phyloP scores from a whole-genome alignment of 257 asterid species.

The Petrea volubilis region DNA sequence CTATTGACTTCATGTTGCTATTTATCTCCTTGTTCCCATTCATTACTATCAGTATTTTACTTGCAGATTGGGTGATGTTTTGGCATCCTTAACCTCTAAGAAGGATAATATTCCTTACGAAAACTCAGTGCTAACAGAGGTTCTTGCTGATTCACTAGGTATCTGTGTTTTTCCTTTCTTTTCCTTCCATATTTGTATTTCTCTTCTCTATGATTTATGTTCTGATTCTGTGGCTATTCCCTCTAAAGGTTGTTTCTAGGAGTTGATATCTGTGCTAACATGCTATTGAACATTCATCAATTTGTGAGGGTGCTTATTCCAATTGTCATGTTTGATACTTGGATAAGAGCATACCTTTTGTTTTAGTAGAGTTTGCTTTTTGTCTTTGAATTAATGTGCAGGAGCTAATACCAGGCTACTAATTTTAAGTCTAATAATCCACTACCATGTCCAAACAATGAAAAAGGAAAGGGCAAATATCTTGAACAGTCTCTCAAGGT shows the following conservation, averaged over 20 bases:
- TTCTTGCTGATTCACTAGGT: conserved; percentile 94
- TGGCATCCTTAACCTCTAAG: conserved; percentile 81
- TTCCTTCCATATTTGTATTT: neutral
- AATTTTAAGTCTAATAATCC: neutral
- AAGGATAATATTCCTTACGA: conserved; percentile 78
- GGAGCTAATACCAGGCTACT: conserved; percentile 2
- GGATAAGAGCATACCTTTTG: neutral
- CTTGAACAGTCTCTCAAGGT: too few relatives aligned
- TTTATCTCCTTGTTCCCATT: conserved; percentile 21
- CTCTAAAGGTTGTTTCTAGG: neutral
- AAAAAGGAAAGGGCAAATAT: too few relatives aligned
- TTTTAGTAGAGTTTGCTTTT: neutral
- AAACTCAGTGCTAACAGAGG: conserved; percentile 79
- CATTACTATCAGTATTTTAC: conserved; percentile 27
- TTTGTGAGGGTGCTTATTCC: conserved; percentile 12
- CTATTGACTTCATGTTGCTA: conserved; percentile 15
- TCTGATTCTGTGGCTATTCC: conserved; percentile 4
- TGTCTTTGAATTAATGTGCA: neutral
- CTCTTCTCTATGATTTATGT: conserved; percentile 4
- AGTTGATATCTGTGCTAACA: conserved; percentile 1
- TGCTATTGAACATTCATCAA: conserved; percentile 8
- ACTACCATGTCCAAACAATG: too few relatives aligned
- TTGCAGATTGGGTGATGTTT: conserved; percentile 96
- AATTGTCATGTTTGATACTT: conserved; percentile 20
- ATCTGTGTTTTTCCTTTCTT: conserved; percentile 17